Evolutionary conservation across 139 green algal genomes (phyloP).

Genomic region (Haematococcus sp.): DNA sequence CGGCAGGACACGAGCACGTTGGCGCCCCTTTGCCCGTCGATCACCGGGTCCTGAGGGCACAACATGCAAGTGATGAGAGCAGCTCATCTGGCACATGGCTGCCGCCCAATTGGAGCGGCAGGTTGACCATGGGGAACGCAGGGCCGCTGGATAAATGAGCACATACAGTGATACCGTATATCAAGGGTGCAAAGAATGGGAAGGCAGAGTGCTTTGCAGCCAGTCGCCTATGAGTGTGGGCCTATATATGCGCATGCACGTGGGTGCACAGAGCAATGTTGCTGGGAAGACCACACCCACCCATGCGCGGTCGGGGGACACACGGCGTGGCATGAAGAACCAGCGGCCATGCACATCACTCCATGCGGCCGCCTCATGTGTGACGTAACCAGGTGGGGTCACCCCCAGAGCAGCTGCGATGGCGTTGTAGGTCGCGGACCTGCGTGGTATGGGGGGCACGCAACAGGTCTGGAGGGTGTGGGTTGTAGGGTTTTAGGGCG

Average conservation of each 20-base stretch:
- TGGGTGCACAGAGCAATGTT: background rate
- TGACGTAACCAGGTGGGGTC: background rate
- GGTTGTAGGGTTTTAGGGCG: too few relatives aligned
- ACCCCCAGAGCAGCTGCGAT: background rate
- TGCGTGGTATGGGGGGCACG: background rate
- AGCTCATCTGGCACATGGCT: too few relatives aligned
- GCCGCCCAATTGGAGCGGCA: too few relatives aligned
- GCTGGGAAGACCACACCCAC: background rate
- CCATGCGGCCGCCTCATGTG: conserved; percentile 12
- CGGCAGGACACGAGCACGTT: conserved; percentile 6
- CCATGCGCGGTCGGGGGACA: conserved; percentile 4
- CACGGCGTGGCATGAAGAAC: conserved; percentile 14
- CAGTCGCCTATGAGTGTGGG: background rate
- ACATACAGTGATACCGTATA: too few relatives aligned
- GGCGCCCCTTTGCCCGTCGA: background rate
- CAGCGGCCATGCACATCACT: conserved; percentile 1
- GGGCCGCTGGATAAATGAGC: too few relatives aligned
- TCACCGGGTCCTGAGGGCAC: background rate
- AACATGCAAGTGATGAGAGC: too few relatives aligned
- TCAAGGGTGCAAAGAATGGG: background rate
- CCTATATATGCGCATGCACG: background rate
- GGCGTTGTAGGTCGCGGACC: conserved; percentile 1
- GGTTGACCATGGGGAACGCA: too few relatives aligned
- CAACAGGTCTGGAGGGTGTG: too few relatives aligned
- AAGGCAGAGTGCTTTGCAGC: background rate